Evolutionary conservation across 768 basidiomycete genomes (phyloP).

Genomic region (Pleurotus giganteus): DNA sequence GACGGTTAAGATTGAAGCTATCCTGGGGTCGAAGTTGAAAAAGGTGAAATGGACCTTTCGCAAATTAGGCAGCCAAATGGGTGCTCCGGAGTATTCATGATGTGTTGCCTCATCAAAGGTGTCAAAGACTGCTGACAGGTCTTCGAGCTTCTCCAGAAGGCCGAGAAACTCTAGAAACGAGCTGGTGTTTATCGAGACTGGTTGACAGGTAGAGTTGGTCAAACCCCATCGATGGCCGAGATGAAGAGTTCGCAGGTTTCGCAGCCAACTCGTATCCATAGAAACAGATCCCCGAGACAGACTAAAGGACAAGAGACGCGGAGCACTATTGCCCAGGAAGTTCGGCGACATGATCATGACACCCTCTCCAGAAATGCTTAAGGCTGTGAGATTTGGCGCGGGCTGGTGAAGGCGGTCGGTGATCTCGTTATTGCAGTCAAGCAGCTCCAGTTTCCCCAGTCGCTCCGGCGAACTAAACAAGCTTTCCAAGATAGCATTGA

Average conservation of each 20-base stretch:
- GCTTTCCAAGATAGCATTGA: not conserved
- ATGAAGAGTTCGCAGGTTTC: not conserved
- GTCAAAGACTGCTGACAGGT: not conserved
- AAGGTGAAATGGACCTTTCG: too few species aligned
- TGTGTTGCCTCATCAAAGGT: too few species aligned
- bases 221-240: not conserved
- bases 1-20: too few species aligned
- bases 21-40: too few species aligned
- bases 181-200: not conserved
- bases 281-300: not conserved
- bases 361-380: not conserved
- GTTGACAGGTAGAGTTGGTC: not conserved
- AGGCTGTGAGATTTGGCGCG: not conserved
- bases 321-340: not conserved
- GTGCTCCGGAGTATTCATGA: too few species aligned
- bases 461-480: not conserved
- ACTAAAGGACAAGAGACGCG: not conserved
- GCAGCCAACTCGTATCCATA: not conserved
- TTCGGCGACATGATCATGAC: not conserved
- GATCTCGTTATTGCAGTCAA: not conserved
- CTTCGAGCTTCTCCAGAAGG: not conserved
- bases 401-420: not conserved
- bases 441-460: not conserved
- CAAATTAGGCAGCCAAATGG: too few species aligned
- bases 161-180: not conserved